phyloP scores from a whole-genome alignment of 345 rosid genomes.

The Lenwebbia sp. region DNA sequence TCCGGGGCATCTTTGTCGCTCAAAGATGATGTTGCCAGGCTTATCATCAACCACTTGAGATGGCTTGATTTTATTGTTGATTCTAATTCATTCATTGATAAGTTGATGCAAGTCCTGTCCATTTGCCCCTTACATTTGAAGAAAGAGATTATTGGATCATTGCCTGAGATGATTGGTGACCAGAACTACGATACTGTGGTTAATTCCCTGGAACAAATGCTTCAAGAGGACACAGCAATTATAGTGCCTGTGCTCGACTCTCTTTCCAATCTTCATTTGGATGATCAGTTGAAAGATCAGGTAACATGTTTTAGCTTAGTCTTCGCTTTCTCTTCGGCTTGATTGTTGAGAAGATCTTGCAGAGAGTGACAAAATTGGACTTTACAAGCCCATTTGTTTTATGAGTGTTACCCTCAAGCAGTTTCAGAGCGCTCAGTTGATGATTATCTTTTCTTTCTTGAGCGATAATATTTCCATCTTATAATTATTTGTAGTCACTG shows the following conservation, averaged over 20 bases:
- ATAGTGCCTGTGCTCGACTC: constrained; percentile 69
- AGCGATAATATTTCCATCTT: neutral
- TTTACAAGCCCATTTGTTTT: neutral
- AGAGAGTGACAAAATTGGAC: neutral
- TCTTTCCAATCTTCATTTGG: constrained; percentile 62
- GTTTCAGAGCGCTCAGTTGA: neutral
- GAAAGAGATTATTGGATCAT: constrained; percentile 77
- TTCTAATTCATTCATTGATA: constrained; percentile 42
- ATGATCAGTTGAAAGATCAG: constrained; percentile 65
- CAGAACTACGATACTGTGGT: constrained; percentile 37
- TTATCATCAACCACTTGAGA: constrained; percentile 59
- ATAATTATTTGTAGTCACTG: neutral
- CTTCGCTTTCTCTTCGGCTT: neutral
- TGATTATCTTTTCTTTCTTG: neutral
- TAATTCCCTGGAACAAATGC: constrained; percentile 64
- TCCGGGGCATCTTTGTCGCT: constrained; percentile 19
- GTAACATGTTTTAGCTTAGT: constrained; percentile 9
- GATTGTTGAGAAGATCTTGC: neutral
- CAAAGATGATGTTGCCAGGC: constrained; percentile 62
- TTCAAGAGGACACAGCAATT: constrained; percentile 62
- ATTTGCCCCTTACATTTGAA: constrained; percentile 56
- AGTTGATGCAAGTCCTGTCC: constrained; percentile 58
- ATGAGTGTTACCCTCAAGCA: neutral
- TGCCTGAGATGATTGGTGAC: constrained; percentile 79
- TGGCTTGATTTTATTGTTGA: constrained; percentile 71